Base-by-base conservation (phyloP, 2,329 filamentous ascomycete genomes). In the Aspergillus neotritici region DNA sequence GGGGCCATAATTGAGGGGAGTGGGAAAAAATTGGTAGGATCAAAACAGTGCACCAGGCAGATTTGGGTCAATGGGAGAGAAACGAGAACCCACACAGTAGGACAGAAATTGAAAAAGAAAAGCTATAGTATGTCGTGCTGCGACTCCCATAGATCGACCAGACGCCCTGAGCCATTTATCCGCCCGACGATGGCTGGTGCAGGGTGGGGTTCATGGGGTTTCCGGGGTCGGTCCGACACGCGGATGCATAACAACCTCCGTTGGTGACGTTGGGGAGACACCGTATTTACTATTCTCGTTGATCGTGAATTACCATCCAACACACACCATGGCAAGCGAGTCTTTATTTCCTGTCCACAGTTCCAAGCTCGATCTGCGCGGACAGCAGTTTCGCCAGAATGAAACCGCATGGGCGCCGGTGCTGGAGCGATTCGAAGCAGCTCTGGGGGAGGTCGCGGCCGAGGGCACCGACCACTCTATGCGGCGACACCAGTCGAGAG, bases 381-480 rank as follows among this genome's bases (percentile, higher is more conserved):
- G 50, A 3, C 31, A 49, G 25, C 45, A 43, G 5, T 61, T 49
- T 31, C 50, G 40, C 33, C 46, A 51, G 11, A 55, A 57, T 42
- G 43, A 31, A 17, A 34, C 53, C 10, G 46, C 38, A 21, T 62
- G 57, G 57, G 61, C 60, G 0, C 61, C 63, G 0, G 63, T 69
- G 1, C 40, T 68, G 10, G 48, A 59, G 3, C 51, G 51, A 28
- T 66, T 62, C 15, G 58, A 64, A 34, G 37, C 48, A 3, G 46
- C 50, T 5, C 41, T 68, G n/a, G 47, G 52, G 16, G 45, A 53
- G 6, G 60, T 62, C 0, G 52, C 49, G 7, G 48, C 50, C 2
- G 63, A 68, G 42, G 65, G 65, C 4, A 62, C 53, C 36, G 42
- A 55, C 1, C 49, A 48, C 2, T 63, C 65, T 4, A 38, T 61